Evolutionary conservation across 257 asterid species (phyloP), one percentile per base, ranked within the genome.

Genomic region (Mentha longifolia): DNA sequence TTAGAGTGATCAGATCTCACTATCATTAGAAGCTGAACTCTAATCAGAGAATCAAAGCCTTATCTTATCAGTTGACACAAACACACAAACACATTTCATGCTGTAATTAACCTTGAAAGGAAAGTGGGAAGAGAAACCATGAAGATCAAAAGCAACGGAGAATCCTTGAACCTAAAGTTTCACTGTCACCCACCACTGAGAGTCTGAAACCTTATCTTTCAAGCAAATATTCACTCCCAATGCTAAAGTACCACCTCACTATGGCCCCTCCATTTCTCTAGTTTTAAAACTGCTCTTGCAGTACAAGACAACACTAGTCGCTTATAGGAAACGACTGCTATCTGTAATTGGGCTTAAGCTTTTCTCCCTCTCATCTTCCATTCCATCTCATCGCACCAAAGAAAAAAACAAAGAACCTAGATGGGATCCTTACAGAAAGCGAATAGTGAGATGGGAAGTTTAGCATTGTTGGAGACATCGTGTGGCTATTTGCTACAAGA

Each of bases 401-500:
- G 0, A 9, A 35, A 35, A 35, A 35, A 35, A 5, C 2, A 42
- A 70, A 74, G 50, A 74, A 77, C 63, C 7, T 65, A 16, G 8
- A 90, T 90, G 96, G 97, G 97, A 62, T 84, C 97, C 67, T 70
- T 82, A 55, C 87, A 86, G 54, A 72, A 79, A 49, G 79, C 77
- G 41, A 78, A 78, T 14, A 91, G 86, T 13, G 92, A 84, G 78
- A 81, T 74, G 70, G 85, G 79, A 74, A 80, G 85, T 68, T 87
- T 93, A n/a, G 84, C 85, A 63, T 76, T 91, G 82, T 63, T 87
- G 42, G 97, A 91, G 81, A 87, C 91, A 2, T 91, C 97, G 2
- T 94, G 97, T 39, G 98, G 96, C 66, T 91, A 93, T 81, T 79
- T 93, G 77, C 94, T 91, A 55, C 96, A 89, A 76, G 98, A 93